phyloP scores from a whole-genome alignment of 108 stramenopile genomes.

The Schizochytrium sp. region DNA sequence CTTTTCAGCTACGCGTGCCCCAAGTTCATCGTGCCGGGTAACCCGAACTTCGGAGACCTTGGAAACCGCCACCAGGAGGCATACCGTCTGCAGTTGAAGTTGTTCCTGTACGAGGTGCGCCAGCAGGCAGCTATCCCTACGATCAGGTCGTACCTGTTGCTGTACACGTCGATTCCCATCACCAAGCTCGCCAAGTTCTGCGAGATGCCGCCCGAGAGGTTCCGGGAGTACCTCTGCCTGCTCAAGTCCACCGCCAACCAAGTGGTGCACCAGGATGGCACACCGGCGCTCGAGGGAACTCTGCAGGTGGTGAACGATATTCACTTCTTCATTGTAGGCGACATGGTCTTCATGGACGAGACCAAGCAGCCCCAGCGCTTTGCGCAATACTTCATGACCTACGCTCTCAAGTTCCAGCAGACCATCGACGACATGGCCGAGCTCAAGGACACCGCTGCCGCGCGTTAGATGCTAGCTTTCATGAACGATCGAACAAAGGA shows the following conservation, averaged over 20 bases:
- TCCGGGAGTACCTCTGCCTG: constrained; percentile 61
- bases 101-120: constrained; percentile 83
- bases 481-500: too few species aligned
- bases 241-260: constrained; percentile 65
- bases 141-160: constrained; percentile 91
- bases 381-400: constrained; percentile 71
- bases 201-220: constrained; percentile 56
- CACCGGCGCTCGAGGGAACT: background rate
- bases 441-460: constrained; percentile 26
- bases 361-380: constrained; percentile 61
- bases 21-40: constrained; percentile 87
- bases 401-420: constrained; percentile 71
- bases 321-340: constrained; percentile 72
- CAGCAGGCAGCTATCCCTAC: constrained; percentile 78
- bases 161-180: constrained; percentile 91
- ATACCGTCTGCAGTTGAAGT: constrained; percentile 84
- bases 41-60: constrained; percentile 80
- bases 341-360: constrained; percentile 70
- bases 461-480: background rate
- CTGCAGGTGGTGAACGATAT: constrained; percentile 66
- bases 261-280: constrained; percentile 26
- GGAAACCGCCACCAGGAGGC: constrained; percentile 66
- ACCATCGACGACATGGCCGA: constrained; percentile 51
- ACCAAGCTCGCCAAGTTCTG: constrained; percentile 87
- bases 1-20: constrained; percentile 89